Conservation (phyloP, 305 asterid species). For the Withania somnifera region DNA sequence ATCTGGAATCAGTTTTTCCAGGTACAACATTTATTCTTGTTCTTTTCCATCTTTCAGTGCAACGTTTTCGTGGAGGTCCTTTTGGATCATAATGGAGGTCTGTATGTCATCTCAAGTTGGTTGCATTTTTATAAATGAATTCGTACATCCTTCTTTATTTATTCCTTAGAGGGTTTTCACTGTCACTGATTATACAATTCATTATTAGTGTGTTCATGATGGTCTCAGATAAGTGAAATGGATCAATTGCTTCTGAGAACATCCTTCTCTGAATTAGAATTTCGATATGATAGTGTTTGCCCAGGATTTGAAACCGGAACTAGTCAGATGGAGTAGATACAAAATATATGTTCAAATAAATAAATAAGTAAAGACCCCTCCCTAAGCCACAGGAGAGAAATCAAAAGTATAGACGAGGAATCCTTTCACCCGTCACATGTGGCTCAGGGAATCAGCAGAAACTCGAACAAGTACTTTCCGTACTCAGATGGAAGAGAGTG, state of each 20-base stretch:
- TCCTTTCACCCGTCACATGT: background rate
- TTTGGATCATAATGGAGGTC: background rate
- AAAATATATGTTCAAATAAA: background rate
- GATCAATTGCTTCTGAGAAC: background rate
- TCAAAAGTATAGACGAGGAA: background rate
- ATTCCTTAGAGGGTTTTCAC: background rate
- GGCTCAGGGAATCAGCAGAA: background rate
- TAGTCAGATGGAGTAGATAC: background rate
- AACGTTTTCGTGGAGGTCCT: background rate
- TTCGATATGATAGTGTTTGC: background rate
- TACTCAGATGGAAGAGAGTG: background rate
- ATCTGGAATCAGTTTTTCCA: constrained; percentile 93
- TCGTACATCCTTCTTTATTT: background rate
- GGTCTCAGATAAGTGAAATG: background rate
- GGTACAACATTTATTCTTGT: constrained; percentile 29
- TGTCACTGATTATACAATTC: background rate
- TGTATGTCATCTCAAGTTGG: background rate
- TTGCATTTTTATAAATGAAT: background rate
- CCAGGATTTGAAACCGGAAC: background rate
- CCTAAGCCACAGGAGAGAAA: background rate
- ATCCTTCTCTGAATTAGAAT: background rate
- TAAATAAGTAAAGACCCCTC: background rate
- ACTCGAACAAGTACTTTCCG: background rate
- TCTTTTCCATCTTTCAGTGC: constrained; percentile 1
- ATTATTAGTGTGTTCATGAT: background rate